Conservation (phyloP, 768 basidiomycete species). For the Butyriboletus loyo region DNA sequence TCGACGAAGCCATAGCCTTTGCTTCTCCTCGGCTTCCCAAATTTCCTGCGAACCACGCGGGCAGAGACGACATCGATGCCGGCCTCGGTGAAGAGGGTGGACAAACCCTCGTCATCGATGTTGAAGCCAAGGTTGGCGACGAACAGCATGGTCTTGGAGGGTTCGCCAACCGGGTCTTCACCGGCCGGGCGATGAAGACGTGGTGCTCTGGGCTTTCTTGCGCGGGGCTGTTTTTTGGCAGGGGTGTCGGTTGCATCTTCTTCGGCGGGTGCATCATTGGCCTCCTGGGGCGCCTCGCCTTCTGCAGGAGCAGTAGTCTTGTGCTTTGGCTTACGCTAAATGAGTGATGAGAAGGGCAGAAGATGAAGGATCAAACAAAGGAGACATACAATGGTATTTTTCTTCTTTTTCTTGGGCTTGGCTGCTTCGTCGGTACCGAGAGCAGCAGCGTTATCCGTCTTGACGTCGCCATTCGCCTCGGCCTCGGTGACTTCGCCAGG, state of each 20-base stretch:
- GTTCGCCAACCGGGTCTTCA: constrained; percentile 83
- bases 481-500: constrained; percentile 89
- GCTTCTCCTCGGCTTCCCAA: constrained; percentile 81
- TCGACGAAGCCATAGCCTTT: constrained; percentile 99
- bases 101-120: constrained; percentile 81
- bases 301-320: constrained; percentile 35
- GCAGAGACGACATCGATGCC: constrained; percentile 81
- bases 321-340: constrained; percentile 55
- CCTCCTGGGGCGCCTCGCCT: constrained; percentile 28
- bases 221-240: constrained; percentile 41
- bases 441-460: constrained; percentile 52
- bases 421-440: constrained; percentile 53
- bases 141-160: constrained; percentile 86
- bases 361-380: neutral
- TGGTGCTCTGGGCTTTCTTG: constrained; percentile 55
- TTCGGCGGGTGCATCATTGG: constrained; percentile 31
- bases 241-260: constrained; percentile 39
- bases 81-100: constrained; percentile 80
- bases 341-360: constrained; percentile 10
- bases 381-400: constrained; percentile 53
- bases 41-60: constrained; percentile 83
- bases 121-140: constrained; percentile 98
- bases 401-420: constrained; percentile 79
- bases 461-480: constrained; percentile 77
- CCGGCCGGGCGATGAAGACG: constrained; percentile 69